Base-by-base conservation (phyloP, 495 filamentous ascomycete genomes). In the Platismatia glauca region DNA sequence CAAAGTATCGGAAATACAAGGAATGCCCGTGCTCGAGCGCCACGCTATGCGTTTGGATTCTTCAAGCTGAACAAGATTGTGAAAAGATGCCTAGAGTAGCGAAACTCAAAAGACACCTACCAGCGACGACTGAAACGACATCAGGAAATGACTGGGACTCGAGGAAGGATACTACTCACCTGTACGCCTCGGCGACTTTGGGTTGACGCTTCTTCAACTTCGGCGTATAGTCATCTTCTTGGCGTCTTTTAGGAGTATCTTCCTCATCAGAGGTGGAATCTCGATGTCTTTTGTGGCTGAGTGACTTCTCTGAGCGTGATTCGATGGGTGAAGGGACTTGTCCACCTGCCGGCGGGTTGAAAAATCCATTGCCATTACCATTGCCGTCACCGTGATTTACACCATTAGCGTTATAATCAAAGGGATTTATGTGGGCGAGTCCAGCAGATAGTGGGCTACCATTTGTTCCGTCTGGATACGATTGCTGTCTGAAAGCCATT, bases 131-230 rank as follows among this genome's bases (percentile, higher is more conserved):
- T 70, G 35, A 43, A 57, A 44, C 35, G 39, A n/a, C 22, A 62
- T 68, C 64, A 68, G 66, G 66, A 43, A 57, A 12, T 13, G 24
- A 20, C 44, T 46, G 12, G 37, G 37, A 46, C n/a, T 24, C 1
- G 12, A 46, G 29, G 55, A 35, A 35, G 52, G 55, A 44, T 15
- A 16, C 9, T 16, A 50, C 68, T 68, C 57, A 70, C 68, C 68
- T 63, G 31, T 68, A 70, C 35, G 68, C 68, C 43, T 52, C 64
- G 22, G 64, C 64, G n/a, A 70, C 67, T 52, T 67, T 64, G n/a
- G 68, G 68, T 57, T 68, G 66, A 22, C 68, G 67, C 35, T 60
- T 68, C 50, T 67, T 70, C 39, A 64, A 61, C 58, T 70, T 70
- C 33, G 68, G 64, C 38, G 59, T 61, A 22, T 59, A 57, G 33